Percentiles rank a stretch among this genome's conserved stretches.
Evolutionary conservation across 2,329 filamentous ascomycete species (phyloP).

Genomic region (Aspergillus ochraceus): DNA sequence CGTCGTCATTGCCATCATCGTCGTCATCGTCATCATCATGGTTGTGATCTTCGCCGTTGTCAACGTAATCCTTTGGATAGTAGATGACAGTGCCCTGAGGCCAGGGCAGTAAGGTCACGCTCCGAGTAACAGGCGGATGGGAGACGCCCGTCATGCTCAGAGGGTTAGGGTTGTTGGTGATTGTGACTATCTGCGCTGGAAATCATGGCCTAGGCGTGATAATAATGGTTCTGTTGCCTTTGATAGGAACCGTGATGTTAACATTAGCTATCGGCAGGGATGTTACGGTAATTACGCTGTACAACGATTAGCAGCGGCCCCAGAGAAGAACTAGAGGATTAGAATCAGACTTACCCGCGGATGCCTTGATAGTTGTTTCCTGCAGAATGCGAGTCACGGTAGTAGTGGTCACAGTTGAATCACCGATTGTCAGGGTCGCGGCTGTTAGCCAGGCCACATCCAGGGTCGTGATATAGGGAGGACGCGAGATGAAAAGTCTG

Average conservation of each 20-base stretch:
- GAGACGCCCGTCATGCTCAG: not conserved
- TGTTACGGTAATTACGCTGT: not conserved
- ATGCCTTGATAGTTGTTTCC: not conserved
- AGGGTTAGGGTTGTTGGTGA: not conserved
- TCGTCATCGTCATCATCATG: not conserved
- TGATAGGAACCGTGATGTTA: not conserved
- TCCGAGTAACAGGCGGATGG: conserved; percentile 4
- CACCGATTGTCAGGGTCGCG: not conserved
- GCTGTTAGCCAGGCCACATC: not conserved
- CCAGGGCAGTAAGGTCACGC: conserved; percentile 2
- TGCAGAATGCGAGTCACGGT: not conserved
- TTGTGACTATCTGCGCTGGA: not conserved
- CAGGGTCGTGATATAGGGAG: not conserved
- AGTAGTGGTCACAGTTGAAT: not conserved
- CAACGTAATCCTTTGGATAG: not conserved
- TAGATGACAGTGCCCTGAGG: conserved; percentile 4
- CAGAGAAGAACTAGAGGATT: not conserved
- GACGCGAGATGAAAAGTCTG: conserved; percentile 1
- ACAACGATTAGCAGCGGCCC: not conserved
- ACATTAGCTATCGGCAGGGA: not conserved
- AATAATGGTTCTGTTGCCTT: not conserved
- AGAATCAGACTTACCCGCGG: not conserved
- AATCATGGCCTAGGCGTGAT: not conserved
- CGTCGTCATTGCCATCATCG: not conserved
- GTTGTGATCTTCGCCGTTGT: not conserved